Percentiles rank a stretch among this genome's conserved stretches.
phyloP scores from a whole-genome alignment of 2,329 filamentous ascomycete species.

The Emydomyces testavorans region DNA sequence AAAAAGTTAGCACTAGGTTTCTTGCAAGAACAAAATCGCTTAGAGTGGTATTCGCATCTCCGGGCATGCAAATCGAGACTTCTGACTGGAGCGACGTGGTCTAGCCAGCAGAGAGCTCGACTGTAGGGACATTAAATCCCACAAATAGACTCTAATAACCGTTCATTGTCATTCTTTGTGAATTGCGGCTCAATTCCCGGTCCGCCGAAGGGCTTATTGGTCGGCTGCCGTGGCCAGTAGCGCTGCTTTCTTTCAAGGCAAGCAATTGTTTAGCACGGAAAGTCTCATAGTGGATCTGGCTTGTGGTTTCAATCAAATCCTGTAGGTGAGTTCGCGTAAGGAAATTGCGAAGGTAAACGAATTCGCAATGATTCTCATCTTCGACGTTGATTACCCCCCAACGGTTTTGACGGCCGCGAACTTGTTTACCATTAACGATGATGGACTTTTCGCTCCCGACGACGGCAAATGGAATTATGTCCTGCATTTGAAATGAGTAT shows the following conservation, averaged over 20 bases:
- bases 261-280: slow-evolving; percentile 99
- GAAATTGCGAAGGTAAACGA: slow-evolving; percentile 96
- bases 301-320: slow-evolving; percentile 97
- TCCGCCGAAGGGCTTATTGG: slow-evolving; percentile 94
- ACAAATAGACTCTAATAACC: slow-evolving; percentile 58
- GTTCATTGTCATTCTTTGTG: slow-evolving; percentile 97
- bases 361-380: slow-evolving; percentile 99
- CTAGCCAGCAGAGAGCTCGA: background rate
- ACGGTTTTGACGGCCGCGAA: slow-evolving; percentile 93
- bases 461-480: slow-evolving; percentile 91
- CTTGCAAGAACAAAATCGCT: slow-evolving; percentile 3
- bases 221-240: slow-evolving; percentile 64
- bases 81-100: background rate
- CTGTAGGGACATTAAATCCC: background rate
- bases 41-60: slow-evolving; percentile 1
- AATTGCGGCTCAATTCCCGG: slow-evolving; percentile 90
- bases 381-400: slow-evolving; percentile 99
- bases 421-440: slow-evolving; percentile 92
- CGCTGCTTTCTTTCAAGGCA: slow-evolving; percentile 94
- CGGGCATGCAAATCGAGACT: background rate
- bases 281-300: slow-evolving; percentile 99
- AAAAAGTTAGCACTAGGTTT: slow-evolving; percentile 7
- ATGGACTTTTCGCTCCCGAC: slow-evolving; percentile 98
- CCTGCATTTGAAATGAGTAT: slow-evolving; percentile 39
- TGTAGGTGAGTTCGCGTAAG: slow-evolving; percentile 95